These are phyloP conservation scores for Colletotrichum aenigma DNA, from an alignment of 2,329 filamentous ascomycete species.

Conservation along the genomic window DNA sequence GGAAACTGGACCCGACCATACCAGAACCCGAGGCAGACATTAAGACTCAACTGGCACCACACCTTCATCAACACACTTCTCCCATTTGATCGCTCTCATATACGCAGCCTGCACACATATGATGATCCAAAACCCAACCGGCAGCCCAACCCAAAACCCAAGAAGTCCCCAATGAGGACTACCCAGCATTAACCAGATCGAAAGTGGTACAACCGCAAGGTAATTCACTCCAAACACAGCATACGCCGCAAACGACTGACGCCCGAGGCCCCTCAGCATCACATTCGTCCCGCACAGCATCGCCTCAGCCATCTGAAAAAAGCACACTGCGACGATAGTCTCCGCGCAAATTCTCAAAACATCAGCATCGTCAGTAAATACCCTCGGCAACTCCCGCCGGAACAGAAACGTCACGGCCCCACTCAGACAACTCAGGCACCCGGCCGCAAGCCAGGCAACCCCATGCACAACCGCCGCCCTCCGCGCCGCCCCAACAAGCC, in stretches of 20 bases:
- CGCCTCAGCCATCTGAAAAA: neutral
- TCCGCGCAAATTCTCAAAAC: neutral
- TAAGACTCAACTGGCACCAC: neutral
- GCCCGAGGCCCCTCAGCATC: neutral
- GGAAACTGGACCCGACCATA: too few species aligned
- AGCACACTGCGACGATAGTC: rapidly evolving
- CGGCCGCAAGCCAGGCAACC: neutral
- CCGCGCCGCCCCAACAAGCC: conserved; percentile 23
- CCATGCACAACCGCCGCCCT: neutral
- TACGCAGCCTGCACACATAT: neutral
- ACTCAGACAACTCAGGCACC: neutral
- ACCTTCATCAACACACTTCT: neutral
- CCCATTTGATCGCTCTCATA: neutral
- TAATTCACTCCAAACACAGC: neutral
- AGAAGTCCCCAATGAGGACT: neutral
- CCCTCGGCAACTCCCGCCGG: neutral
- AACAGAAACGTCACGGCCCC: neutral
- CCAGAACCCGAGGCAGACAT: too few species aligned
- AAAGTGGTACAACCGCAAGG: neutral
- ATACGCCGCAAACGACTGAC: neutral
- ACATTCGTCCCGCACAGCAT: neutral
- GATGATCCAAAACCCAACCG: neutral
- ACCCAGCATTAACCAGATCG: neutral
- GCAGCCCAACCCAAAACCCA: neutral
- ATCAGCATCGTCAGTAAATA: neutral